These are phyloP conservation scores for Rhodamnia argentea DNA, from an alignment of 345 rosid species.

Conservation along the genomic window DNA sequence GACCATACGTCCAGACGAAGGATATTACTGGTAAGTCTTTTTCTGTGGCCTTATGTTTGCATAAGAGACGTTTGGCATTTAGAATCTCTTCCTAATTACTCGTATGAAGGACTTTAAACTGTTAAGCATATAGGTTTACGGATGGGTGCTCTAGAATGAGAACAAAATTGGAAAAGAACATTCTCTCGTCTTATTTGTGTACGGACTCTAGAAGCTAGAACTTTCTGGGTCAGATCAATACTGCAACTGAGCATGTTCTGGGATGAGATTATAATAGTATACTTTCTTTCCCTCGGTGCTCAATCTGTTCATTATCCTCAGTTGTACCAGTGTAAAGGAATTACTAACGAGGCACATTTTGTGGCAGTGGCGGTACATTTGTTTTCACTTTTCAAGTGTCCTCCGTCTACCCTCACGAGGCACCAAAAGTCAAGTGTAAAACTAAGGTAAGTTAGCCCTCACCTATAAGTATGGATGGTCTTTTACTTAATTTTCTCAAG, in stretches of 20 bases:
- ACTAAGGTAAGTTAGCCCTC: conserved; percentile 47
- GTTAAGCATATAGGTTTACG: neutral
- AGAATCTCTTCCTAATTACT: neutral
- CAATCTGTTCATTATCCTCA: neutral
- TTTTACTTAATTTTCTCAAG: neutral
- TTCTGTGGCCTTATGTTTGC: neutral
- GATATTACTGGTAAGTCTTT: conserved; percentile 61
- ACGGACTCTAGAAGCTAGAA: neutral
- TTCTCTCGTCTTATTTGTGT: neutral
- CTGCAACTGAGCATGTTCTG: neutral
- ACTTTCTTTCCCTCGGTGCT: neutral
- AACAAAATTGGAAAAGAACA: neutral
- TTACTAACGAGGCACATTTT: neutral
- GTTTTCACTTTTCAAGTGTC: conserved; percentile 85
- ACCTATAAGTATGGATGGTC: neutral
- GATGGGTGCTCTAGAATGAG: neutral
- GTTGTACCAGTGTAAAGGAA: neutral
- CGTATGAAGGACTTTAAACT: neutral
- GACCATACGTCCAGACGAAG: conserved; percentile 72
- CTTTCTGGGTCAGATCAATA: neutral
- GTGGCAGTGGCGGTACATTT: conserved; percentile 67
- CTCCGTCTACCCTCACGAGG: conserved; percentile 84
- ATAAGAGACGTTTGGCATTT: neutral
- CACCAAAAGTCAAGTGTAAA: conserved; percentile 98
- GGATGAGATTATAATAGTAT: neutral